A percentile compares a stretch with the other conserved stretches of the same genome.
Evolutionary conservation across 2,329 filamentous ascomycete species (phyloP).

Genomic region (Orbilia blumenaviensis): DNA sequence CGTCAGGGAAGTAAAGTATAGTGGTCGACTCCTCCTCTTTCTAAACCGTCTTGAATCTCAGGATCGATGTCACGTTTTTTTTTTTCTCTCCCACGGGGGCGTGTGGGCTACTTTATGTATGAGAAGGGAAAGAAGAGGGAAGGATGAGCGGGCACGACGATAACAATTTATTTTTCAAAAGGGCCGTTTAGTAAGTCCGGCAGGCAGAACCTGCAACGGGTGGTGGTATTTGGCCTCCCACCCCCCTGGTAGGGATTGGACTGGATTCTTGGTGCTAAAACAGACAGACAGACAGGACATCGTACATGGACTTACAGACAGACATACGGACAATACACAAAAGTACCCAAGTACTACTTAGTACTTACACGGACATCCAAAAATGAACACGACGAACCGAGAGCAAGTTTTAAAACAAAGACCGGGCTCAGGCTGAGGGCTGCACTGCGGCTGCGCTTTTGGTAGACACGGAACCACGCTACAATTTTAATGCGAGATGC

Average conservation of each 20-base stretch:
- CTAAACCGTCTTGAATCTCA: background rate
- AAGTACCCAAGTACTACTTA: no score
- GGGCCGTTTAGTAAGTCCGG: no score
- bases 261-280: conserved; percentile 6
- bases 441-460: conserved; percentile 35
- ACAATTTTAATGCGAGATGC: no score
- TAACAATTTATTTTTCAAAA: conserved; percentile 30
- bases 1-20: background rate
- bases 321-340: no score
- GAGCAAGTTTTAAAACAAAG: background rate
- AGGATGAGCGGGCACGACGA: conserved; percentile 4
- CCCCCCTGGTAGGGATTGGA: background rate
- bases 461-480: no score
- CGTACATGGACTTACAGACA: no score
- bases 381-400: background rate
- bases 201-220: no score
- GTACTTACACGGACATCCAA: no score
- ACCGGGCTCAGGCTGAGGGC: conserved; percentile 18
- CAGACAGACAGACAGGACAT: background rate
- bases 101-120: background rate
- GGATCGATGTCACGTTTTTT: background rate
- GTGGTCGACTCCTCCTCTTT: background rate
- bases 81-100: background rate
- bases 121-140: background rate
- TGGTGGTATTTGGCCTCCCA: background rate